Evolutionary conservation across 306 rosid genomes (phyloP).

Genomic region (Prunus persica): DNA sequence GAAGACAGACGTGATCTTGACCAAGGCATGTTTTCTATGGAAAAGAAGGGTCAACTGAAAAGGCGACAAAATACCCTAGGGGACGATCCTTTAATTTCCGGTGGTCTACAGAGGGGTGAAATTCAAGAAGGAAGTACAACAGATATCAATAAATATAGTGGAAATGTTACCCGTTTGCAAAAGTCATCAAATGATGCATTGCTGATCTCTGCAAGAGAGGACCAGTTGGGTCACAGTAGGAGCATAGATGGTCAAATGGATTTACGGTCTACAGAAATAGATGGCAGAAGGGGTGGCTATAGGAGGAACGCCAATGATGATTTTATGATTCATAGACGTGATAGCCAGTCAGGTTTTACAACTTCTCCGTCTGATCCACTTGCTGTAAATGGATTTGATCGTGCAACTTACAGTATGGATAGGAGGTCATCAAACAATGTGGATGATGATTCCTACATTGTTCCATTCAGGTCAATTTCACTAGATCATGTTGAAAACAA

Average conservation of each 20-base stretch:
- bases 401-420: slow-evolving; percentile 38
- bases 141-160: slow-evolving; percentile 54
- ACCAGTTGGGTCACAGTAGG: slow-evolving; percentile 39
- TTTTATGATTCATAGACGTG: slow-evolving; percentile 60
- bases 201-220: slow-evolving; percentile 43
- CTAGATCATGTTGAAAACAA: slow-evolving; percentile 49
- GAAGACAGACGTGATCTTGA: slow-evolving; percentile 60
- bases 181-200: slow-evolving; percentile 53
- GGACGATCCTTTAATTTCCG: slow-evolving; percentile 67
- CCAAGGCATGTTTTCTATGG: slow-evolving; percentile 57
- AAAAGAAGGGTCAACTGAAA: slow-evolving; percentile 41
- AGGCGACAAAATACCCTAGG: slow-evolving; percentile 41
- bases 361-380: slow-evolving; percentile 44
- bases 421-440: slow-evolving; percentile 52
- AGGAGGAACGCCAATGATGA: slow-evolving; percentile 57
- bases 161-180: slow-evolving; percentile 38
- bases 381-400: slow-evolving; percentile 53
- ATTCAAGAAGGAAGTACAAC: slow-evolving; percentile 42
- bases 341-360: slow-evolving; percentile 35
- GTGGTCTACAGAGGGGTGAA: slow-evolving; percentile 44
- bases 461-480: slow-evolving; percentile 54
- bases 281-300: slow-evolving; percentile 54
- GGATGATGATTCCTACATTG: slow-evolving; percentile 83
- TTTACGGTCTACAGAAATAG: slow-evolving; percentile 60
- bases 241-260: slow-evolving; percentile 36